Conservation (phyloP, 2,329 filamentous ascomycete genomes). For the Aspergillus unguis region DNA sequence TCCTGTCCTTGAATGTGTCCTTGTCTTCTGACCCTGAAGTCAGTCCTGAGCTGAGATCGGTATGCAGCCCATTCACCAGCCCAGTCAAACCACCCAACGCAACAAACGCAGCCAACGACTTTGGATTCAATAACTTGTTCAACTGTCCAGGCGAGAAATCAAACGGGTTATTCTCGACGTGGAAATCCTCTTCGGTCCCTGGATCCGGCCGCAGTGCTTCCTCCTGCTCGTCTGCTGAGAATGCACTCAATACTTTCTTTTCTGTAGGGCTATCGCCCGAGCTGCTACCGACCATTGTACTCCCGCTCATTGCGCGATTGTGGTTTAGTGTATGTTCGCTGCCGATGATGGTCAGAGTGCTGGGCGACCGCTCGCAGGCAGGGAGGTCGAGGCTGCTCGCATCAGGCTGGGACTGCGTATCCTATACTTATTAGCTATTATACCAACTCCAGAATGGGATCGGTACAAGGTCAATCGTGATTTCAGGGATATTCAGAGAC, state of each 20-base stretch:
- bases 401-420: neutral
- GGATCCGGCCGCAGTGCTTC: slow-evolving; percentile 70
- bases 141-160: slow-evolving; percentile 67
- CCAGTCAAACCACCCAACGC: slow-evolving; percentile 68
- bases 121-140: slow-evolving; percentile 72
- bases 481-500: too few relatives aligned
- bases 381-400: too few relatives aligned
- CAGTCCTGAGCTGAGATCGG: slow-evolving; percentile 61
- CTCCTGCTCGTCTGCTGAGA: slow-evolving; percentile 10
- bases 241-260: slow-evolving; percentile 7
- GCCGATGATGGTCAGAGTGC: slow-evolving; percentile 12
- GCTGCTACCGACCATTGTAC: slow-evolving; percentile 15
- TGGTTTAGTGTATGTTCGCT: slow-evolving; percentile 8
- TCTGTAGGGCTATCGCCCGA: slow-evolving; percentile 3
- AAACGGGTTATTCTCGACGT: slow-evolving; percentile 68
- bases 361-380: slow-evolving; percentile 4
- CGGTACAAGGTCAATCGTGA: too few relatives aligned
- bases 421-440: neutral
- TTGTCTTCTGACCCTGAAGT: slow-evolving; percentile 54
- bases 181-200: slow-evolving; percentile 70
- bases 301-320: slow-evolving; percentile 17
- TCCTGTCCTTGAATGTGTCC: slow-evolving; percentile 6
- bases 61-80: slow-evolving; percentile 66
- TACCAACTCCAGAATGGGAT: too few relatives aligned
- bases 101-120: slow-evolving; percentile 68